Percentiles rank a stretch among this genome's conserved stretches.
Conservation (phyloP, 1,284 basidiomycete species). For the Trichosporon ovoides region DNA sequence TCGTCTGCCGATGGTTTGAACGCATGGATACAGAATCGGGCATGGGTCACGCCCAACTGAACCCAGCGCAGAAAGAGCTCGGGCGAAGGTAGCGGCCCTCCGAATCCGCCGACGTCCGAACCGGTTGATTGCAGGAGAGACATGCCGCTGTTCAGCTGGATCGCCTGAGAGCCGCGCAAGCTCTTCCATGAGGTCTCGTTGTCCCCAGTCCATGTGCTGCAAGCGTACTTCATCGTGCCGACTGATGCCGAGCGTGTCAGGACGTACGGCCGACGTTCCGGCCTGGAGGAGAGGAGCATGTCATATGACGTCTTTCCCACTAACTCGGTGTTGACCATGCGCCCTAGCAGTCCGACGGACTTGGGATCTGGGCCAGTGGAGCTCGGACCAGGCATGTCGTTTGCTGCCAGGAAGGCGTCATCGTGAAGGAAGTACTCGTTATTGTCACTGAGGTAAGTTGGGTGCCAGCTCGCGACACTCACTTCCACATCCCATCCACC, state of each 20-base stretch:
- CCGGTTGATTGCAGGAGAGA: slow-evolving; percentile 43
- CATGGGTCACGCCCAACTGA: slow-evolving; percentile 47
- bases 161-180: slow-evolving; percentile 45
- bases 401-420: slow-evolving; percentile 39
- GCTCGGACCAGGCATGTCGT: slow-evolving; percentile 26
- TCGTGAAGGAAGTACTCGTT: slow-evolving; percentile 50
- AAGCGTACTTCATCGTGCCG: slow-evolving; percentile 49
- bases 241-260: slow-evolving; percentile 50
- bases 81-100: slow-evolving; percentile 46
- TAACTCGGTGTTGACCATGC: slow-evolving; percentile 49
- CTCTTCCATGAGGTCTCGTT: slow-evolving; percentile 50
- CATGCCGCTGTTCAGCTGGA: slow-evolving; percentile 46
- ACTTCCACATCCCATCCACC: slow-evolving; percentile 51
- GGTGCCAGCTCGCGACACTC: slow-evolving; percentile 12
- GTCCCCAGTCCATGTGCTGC: slow-evolving; percentile 50
- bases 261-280: slow-evolving; percentile 46
- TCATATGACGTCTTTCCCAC: slow-evolving; percentile 47
- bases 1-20: slow-evolving; percentile 50
- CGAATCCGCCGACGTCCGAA: slow-evolving; percentile 50
- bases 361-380: slow-evolving; percentile 19
- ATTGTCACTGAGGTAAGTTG: slow-evolving; percentile 44
- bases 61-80: slow-evolving; percentile 51
- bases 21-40: slow-evolving; percentile 49
- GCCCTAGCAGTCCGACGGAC: slow-evolving; percentile 44
- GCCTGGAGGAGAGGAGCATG: slow-evolving; percentile 33